Base-by-base conservation (phyloP, 805 yeast species). In the Kuraishia cidri region DNA sequence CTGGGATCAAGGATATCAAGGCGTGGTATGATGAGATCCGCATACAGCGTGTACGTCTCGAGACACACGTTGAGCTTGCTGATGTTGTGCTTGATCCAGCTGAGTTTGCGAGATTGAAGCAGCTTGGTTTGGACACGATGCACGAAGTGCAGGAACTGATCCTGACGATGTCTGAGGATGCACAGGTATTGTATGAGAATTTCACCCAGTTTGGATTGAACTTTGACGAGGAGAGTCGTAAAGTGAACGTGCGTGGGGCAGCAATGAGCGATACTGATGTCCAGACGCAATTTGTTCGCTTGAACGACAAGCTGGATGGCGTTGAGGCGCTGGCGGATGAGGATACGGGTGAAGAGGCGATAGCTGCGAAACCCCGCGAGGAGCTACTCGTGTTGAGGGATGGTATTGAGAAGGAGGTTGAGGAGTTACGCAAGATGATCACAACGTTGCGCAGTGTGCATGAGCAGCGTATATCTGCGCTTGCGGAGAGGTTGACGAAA, bases 191-290 rank as follows among this genome's bases (percentile, higher is more conserved):
- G 23, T 56, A 69, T 38, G 48, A 55, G 17, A 59, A 61, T 26
- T 75, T 60, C 44, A 62, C 64, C 3, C 59, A 57, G 3, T 51
- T 60, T 15, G 70, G 64, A 0, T 46, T 77, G 17, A 72, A 77
- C 43, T 73, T 68, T 38, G 72, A 68, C 22, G 62, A 64, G 34
- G 77, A 72, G 43, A 68, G 66, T 37, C 55, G 58, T 23, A 63
- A 69, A 38, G 47, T 74, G 29, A 64, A 62, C 33, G 28, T 50
- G 17, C 34, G 32, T 22, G 42, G 48, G n/a, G 37, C 39, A 9
- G 50, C 55, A 12, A 49, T 48, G 3, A 43, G 44, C 6, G 53
- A 50, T 33, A 37, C 36, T 10, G 50, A 55, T 8, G 46, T 60
- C 21, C 53, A 58, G 22, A 30, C 31, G 2, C 38, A 39, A 2